phyloP scores from a whole-genome alignment of 2,329 filamentous ascomycete genomes.

The Calonectria hongkongensis region DNA sequence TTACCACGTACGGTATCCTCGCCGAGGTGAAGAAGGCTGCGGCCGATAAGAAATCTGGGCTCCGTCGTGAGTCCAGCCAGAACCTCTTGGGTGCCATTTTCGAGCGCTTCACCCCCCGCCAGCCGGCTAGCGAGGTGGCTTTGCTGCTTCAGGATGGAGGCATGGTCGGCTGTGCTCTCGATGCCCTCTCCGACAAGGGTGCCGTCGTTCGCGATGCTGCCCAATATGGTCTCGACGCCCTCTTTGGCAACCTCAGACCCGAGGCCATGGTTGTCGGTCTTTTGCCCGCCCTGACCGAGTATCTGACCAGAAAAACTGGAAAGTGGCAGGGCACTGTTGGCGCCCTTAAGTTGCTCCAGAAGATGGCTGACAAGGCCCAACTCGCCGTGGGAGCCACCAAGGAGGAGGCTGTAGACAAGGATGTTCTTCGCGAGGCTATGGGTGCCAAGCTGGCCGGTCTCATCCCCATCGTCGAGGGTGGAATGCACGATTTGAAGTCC shows the following conservation, averaged over 20 bases:
- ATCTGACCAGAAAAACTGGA: slow-evolving; percentile 87
- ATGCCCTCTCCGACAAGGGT: slow-evolving; percentile 92
- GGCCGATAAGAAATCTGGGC: slow-evolving; percentile 93
- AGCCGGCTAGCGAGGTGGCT: slow-evolving; percentile 86
- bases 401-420: slow-evolving; percentile 91
- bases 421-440: slow-evolving; percentile 92
- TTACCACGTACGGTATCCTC: slow-evolving; percentile 72
- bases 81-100: slow-evolving; percentile 95
- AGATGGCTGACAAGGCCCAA: slow-evolving; percentile 96
- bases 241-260: slow-evolving; percentile 86
- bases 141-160: slow-evolving; percentile 89
- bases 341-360: slow-evolving; percentile 88
- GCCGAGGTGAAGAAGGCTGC: slow-evolving; percentile 82
- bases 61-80: slow-evolving; percentile 92
- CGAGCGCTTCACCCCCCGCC: slow-evolving; percentile 87
- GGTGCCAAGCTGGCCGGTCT: slow-evolving; percentile 89
- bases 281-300: slow-evolving; percentile 83
- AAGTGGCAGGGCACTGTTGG: slow-evolving; percentile 99
- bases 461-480: slow-evolving; percentile 92
- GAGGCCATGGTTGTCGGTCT: slow-evolving; percentile 90
- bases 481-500: slow-evolving; percentile 96
- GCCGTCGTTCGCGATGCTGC: slow-evolving; percentile 91
- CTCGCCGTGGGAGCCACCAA: slow-evolving; percentile 85
- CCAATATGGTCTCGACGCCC: slow-evolving; percentile 93
- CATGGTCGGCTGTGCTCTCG: slow-evolving; percentile 83